phyloP scores from a whole-genome alignment of 2,329 filamentous ascomycete genomes.

The Phaeosphaeriaceae sp. region DNA sequence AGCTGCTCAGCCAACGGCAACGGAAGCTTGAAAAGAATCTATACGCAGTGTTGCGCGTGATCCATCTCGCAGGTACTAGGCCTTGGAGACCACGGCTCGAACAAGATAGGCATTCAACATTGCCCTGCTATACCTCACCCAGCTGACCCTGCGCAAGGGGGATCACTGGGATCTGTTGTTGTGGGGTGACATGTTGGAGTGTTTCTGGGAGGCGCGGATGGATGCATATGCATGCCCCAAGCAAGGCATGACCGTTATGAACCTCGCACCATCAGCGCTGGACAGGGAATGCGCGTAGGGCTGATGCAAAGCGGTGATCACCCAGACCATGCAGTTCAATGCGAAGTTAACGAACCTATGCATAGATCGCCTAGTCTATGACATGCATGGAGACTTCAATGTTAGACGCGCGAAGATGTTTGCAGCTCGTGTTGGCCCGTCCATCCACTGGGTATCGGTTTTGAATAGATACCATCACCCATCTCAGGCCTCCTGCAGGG shows the following conservation, averaged over 20 bases:
- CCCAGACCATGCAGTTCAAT: slow-evolving; percentile 13
- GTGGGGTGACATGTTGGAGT: slow-evolving; percentile 7
- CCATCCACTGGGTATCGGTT: neutral
- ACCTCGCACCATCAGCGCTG: slow-evolving; percentile 9
- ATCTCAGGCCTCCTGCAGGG: neutral
- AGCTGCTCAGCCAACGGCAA: slow-evolving; percentile 9
- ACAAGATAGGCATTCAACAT: slow-evolving; percentile 4
- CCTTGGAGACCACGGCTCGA: slow-evolving; percentile 3
- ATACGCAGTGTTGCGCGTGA: slow-evolving; percentile 20
- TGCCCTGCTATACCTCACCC: slow-evolving; percentile 4
- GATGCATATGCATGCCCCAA: slow-evolving; percentile 17
- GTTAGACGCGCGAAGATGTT: neutral
- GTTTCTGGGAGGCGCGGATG: slow-evolving; percentile 8
- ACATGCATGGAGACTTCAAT: slow-evolving; percentile 2
- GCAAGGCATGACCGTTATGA: slow-evolving; percentile 13
- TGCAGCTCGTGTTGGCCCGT: neutral
- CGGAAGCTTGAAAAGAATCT: slow-evolving; percentile 10
- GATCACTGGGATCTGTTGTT: slow-evolving; percentile 3
- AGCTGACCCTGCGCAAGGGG: slow-evolving; percentile 11
- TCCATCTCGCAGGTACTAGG: slow-evolving; percentile 5
- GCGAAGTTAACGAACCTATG: slow-evolving; percentile 8
- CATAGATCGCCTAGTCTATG: slow-evolving; percentile 9
- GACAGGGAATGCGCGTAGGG: slow-evolving; percentile 26
- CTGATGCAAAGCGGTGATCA: slow-evolving; percentile 28
- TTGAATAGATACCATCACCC: neutral